Evolutionary conservation across 2,329 filamentous ascomycete species (phyloP).

Genomic region (Paecilomyces sp.): DNA sequence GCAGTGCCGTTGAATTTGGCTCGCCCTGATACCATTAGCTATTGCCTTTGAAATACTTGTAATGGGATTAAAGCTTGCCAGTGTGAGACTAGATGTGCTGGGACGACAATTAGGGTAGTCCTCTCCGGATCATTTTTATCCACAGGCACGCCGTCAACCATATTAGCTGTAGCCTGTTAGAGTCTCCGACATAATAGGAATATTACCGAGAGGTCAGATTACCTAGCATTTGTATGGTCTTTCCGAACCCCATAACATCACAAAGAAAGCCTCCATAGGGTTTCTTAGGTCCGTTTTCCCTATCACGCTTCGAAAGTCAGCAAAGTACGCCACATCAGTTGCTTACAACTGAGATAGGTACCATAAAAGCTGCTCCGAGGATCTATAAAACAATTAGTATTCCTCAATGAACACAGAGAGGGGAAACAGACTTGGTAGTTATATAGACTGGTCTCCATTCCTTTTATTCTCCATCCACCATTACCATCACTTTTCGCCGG

Average conservation of each 20-base stretch:
- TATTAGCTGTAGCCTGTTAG: constrained; percentile 19
- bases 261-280: constrained; percentile 31
- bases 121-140: constrained; percentile 11
- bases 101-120: constrained; percentile 32
- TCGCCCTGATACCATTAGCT: constrained; percentile 12
- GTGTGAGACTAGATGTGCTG: constrained; percentile 23
- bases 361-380: constrained; percentile 26
- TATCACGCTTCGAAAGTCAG: constrained; percentile 21
- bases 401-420: background rate
- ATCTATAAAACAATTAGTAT: constrained; percentile 14
- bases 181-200: constrained; percentile 1
- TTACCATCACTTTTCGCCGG: constrained; percentile 18
- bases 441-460: constrained; percentile 25
- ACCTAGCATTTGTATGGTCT: constrained; percentile 31
- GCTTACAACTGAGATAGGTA: constrained; percentile 7
- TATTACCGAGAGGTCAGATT: constrained; percentile 1
- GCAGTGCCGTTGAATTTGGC: constrained; percentile 26
- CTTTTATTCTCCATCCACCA: constrained; percentile 23
- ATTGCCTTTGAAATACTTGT: background rate
- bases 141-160: constrained; percentile 24
- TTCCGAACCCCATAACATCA: constrained; percentile 37
- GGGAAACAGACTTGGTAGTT: constrained; percentile 24
- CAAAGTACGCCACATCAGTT: background rate
- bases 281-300: constrained; percentile 14
- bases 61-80: constrained; percentile 17